Evolutionary conservation across 768 basidiomycete species (phyloP).

Genomic region (Rossbeevera mucosa): DNA sequence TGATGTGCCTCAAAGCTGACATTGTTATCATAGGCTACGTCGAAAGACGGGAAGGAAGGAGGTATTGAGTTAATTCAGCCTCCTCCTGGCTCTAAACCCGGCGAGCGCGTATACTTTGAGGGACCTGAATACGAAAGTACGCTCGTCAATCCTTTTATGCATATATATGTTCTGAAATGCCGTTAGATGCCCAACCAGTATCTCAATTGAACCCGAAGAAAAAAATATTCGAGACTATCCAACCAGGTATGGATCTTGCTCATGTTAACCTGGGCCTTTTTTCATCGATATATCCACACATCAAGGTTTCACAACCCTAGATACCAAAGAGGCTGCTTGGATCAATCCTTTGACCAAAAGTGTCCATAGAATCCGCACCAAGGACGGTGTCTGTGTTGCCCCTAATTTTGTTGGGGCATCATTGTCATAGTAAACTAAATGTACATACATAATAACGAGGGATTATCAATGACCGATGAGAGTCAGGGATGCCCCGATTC

Average conservation of each 20-base stretch:
- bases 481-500: neutral
- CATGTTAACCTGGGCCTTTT: neutral
- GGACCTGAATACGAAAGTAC: slow-evolving; percentile 80
- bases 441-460: slow-evolving; percentile 4
- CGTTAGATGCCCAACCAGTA: slow-evolving; percentile 58
- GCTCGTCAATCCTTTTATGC: slow-evolving; percentile 15
- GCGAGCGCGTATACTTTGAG: slow-evolving; percentile 94
- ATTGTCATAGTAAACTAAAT: slow-evolving; percentile 58
- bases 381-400: slow-evolving; percentile 75
- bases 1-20: slow-evolving; percentile 1
- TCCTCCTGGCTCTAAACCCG: slow-evolving; percentile 79
- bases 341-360: slow-evolving; percentile 75
- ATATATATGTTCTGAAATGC: neutral
- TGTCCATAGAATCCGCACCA: slow-evolving; percentile 82
- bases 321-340: slow-evolving; percentile 81
- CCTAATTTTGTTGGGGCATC: slow-evolving; percentile 84
- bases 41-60: slow-evolving; percentile 83
- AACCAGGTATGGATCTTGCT: slow-evolving; percentile 56
- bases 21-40: slow-evolving; percentile 59
- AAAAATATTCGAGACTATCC: slow-evolving; percentile 97
- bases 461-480: neutral
- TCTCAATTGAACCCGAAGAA: slow-evolving; percentile 95
- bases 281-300: neutral
- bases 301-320: slow-evolving; percentile 82
- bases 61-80: slow-evolving; percentile 92